A percentile compares a stretch with the other conserved stretches of the same genome.
phyloP scores from a whole-genome alignment of 805 yeast species.

The Cyberlindnera suaveolens region DNA sequence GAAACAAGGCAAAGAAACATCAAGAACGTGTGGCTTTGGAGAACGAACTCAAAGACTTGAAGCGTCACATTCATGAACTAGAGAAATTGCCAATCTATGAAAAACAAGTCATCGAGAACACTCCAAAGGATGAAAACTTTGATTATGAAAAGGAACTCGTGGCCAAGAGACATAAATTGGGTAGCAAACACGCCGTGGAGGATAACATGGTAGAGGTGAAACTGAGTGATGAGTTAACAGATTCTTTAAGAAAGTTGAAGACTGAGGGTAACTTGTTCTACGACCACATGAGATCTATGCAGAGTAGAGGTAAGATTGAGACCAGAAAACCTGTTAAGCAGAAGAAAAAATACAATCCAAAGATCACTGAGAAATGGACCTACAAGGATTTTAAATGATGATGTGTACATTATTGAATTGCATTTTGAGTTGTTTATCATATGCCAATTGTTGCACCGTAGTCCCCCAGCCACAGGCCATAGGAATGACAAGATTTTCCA shows the following conservation, averaged over 20 bases:
- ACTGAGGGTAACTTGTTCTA: constrained; percentile 87
- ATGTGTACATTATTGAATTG: constrained; percentile 1
- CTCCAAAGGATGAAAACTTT: constrained; percentile 20
- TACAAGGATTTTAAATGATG: constrained; percentile 75
- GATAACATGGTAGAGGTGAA: constrained; percentile 62
- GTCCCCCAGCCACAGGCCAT: too few species aligned
- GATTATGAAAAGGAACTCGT: constrained; percentile 13
- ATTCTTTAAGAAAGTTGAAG: constrained; percentile 73
- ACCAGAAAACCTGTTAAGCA: constrained; percentile 64
- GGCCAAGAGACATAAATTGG: constrained; percentile 31
- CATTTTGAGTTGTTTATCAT: not conserved
- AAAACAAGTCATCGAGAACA: constrained; percentile 22
- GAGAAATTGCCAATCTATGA: constrained; percentile 36
- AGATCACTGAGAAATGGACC: constrained; percentile 87
- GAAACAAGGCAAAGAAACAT: constrained; percentile 64
- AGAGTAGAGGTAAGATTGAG: constrained; percentile 82
- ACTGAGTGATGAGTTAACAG: constrained; percentile 81
- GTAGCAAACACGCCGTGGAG: constrained; percentile 41
- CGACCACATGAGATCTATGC: constrained; percentile 77
- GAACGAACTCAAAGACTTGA: constrained; percentile 49
- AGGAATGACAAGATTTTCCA: too few species aligned
- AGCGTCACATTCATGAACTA: constrained; percentile 54
- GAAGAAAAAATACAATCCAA: constrained; percentile 62
- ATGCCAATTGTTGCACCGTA: not conserved
- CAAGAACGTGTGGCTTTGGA: constrained; percentile 53